phyloP scores from a whole-genome alignment of 2,329 filamentous ascomycete species.

The Venturia aucupariae region DNA sequence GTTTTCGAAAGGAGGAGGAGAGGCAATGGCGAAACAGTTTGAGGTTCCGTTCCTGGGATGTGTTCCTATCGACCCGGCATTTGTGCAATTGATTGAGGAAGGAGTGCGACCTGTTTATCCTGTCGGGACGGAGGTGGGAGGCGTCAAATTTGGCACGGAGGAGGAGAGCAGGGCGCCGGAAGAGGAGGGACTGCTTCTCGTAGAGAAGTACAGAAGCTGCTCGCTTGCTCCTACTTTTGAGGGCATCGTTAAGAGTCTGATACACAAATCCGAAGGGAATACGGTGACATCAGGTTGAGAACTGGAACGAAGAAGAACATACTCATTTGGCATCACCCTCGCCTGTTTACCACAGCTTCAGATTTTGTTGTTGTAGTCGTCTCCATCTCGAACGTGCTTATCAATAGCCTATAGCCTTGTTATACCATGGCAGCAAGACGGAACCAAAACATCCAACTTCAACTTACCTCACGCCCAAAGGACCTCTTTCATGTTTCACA shows the following conservation, averaged over 20 bases:
- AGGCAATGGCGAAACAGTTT: conserved; percentile 83
- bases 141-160: conserved; percentile 34
- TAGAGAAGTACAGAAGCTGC: conserved; percentile 64
- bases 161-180: conserved; percentile 23
- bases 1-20: conserved; percentile 83
- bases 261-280: conserved; percentile 25
- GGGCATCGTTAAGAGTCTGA: conserved; percentile 49
- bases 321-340: too few relatives aligned
- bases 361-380: too few relatives aligned
- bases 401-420: too few relatives aligned
- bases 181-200: conserved; percentile 34
- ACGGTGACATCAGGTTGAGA: neutral
- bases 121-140: conserved; percentile 53
- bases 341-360: too few relatives aligned
- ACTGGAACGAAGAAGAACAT: too few relatives aligned
- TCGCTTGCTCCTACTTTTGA: conserved; percentile 61
- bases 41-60: conserved; percentile 73
- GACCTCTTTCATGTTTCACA: too few relatives aligned
- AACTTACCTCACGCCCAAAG: too few relatives aligned
- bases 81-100: conserved; percentile 79
- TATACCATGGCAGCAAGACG: too few relatives aligned
- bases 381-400: too few relatives aligned
- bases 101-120: conserved; percentile 58
- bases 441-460: too few relatives aligned
- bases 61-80: conserved; percentile 88